Conservation (phyloP, 768 basidiomycete genomes). For the Russula earlei region DNA sequence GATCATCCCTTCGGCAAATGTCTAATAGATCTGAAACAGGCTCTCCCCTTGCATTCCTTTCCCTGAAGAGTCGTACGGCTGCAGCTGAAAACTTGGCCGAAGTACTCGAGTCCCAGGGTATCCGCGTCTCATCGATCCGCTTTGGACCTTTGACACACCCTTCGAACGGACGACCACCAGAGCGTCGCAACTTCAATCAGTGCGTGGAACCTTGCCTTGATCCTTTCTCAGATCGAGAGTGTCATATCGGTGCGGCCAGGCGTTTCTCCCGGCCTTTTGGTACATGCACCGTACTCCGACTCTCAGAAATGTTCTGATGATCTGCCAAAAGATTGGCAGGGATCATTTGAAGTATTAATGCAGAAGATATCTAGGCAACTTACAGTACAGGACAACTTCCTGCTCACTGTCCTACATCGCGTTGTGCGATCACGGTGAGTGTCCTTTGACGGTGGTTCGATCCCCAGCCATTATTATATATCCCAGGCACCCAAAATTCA, state of each 20-base stretch:
- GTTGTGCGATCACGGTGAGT: constrained; percentile 17
- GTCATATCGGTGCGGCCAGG: background rate
- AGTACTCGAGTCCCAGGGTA: constrained; percentile 4
- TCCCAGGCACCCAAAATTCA: constrained; percentile 17
- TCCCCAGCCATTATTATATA: background rate
- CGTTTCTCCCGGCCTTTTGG: background rate
- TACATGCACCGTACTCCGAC: background rate
- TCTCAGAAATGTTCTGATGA: background rate
- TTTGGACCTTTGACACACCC: constrained; percentile 2
- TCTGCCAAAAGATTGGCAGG: constrained; percentile 10
- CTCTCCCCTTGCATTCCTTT: constrained; percentile 2
- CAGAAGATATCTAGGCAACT: constrained; percentile 11
- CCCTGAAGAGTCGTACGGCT: background rate
- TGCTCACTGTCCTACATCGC: constrained; percentile 5
- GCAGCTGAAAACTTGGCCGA: constrained; percentile 8
- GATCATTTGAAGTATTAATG: background rate
- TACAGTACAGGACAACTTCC: constrained; percentile 1
- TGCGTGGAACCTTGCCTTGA: background rate
- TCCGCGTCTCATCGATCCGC: constrained; percentile 11
- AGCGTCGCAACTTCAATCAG: background rate
- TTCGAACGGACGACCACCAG: background rate
- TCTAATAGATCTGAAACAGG: background rate
- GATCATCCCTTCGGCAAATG: background rate
- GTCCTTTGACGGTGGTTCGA: background rate
- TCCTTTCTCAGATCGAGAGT: background rate